Base-by-base conservation (phyloP, 768 basidiomycete species). In the Boletus rufocinnamomeus region DNA sequence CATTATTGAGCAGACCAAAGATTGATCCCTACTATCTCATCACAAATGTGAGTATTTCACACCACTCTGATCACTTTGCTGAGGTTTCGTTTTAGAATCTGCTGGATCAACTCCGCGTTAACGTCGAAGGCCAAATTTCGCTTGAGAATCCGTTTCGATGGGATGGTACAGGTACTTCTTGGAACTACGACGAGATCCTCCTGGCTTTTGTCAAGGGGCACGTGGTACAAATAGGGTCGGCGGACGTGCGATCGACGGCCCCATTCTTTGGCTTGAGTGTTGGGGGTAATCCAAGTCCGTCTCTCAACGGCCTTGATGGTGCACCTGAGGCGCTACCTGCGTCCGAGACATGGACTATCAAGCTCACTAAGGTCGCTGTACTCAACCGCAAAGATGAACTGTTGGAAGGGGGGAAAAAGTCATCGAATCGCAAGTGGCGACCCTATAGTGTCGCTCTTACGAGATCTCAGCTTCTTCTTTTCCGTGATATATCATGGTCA, bases 21-120 rank as follows among this genome's bases (percentile, higher is more conserved):
- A 81, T 96, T 37, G 96, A 98, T 69, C 90, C 93, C 2, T 98
- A 98, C 74, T 89, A 89, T 73, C 82, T 96, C 57, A 97, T 98
- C 65, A 83, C 84, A 38, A 84, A 87, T 71, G 93, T 89, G 69
- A 71, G 82, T 71, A 5, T 46, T 43, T n/a, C 35, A 46, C 14
- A 27, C 3, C 6, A 19, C 16, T 35, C 45, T 45, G 19, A n/a
- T 28, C 43, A 11, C 35, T 41, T 41, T 62, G 13, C 47, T 68
- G 30, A 67, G 11, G 16, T 30, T 6, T 44, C 40, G 30, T 58
- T 53, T 10, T 64, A 91, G 89, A 80, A 87, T 68, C 72, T 87
- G 51, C 79, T 94, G 32, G 81, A 77, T 52, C 85, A 85, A 27
- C 79, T 94, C 47, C 87, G 87, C 30, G 81, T 89, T 17, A 79